Conservation (phyloP, 2,329 filamentous ascomycete genomes). For the Periconia digitata region DNA sequence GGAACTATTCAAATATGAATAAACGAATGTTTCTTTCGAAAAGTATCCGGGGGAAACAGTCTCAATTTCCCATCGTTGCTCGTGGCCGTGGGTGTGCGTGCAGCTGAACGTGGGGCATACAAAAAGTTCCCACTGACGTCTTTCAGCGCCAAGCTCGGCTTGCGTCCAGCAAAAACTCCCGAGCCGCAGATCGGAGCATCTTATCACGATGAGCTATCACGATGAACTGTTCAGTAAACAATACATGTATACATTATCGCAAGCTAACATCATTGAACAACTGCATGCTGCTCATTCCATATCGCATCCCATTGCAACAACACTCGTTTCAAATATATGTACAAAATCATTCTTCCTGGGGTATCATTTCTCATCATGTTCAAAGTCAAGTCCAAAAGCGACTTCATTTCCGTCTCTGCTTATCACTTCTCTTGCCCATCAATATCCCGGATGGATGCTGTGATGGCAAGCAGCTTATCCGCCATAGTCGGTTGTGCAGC, state of each 20-base stretch:
- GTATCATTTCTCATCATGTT: no score
- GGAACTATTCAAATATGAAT: no score
- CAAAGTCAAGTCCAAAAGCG: no score
- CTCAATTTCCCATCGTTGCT: no score
- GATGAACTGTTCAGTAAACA: background rate
- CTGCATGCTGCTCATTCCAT: no score
- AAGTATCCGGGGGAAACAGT: no score
- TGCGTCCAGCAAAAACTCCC: background rate
- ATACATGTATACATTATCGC: no score
- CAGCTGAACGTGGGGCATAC: conserved; percentile 6
- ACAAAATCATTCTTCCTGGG: no score
- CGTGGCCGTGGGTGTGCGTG: background rate
- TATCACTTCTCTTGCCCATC: conserved; percentile 1
- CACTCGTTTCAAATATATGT: no score
- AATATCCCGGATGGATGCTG: conserved; percentile 30
- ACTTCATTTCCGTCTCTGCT: background rate
- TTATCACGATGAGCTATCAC: background rate
- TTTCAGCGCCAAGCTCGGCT: conserved; percentile 1
- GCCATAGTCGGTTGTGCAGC: conserved; percentile 46
- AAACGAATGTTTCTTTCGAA: no score
- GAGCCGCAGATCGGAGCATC: background rate
- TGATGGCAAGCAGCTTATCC: conserved; percentile 39
- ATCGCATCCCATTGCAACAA: no score
- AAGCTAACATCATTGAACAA: no score
- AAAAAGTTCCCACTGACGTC: conserved; percentile 7